phyloP scores from a whole-genome alignment of 202 grass and related monocot species.

The Brachypodium distachyon region DNA sequence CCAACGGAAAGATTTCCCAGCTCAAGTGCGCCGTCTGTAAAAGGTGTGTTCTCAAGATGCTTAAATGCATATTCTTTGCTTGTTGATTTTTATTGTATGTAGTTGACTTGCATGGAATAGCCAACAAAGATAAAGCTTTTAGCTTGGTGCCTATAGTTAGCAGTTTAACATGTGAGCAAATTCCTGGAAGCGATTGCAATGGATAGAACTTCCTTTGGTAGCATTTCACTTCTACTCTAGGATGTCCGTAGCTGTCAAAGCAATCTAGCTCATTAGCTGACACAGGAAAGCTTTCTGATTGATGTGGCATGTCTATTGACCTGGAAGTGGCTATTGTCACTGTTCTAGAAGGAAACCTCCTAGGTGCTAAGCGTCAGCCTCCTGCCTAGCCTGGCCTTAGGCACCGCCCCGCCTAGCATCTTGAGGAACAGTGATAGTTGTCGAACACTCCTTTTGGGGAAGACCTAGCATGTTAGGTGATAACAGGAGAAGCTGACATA shows the following conservation, averaged over 20 bases:
- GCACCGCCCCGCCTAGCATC: background rate
- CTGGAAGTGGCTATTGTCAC: background rate
- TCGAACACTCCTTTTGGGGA: background rate
- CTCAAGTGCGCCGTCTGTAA: constrained; percentile 64
- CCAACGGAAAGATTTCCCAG: constrained; percentile 54
- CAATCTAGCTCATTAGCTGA: background rate
- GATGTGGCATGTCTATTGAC: background rate
- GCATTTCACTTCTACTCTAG: background rate
- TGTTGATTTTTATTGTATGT: background rate
- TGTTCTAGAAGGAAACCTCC: background rate
- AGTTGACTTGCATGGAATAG: background rate
- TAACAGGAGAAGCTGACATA: background rate
- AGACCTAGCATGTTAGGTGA: background rate
- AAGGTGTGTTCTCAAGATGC: constrained; percentile 44
- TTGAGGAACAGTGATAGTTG: background rate
- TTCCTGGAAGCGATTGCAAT: background rate
- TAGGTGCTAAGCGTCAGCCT: background rate
- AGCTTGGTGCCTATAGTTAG: background rate
- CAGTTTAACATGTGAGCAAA: background rate
- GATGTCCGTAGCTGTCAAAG: background rate
- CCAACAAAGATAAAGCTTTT: background rate
- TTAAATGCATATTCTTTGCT: background rate
- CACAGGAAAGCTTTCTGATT: background rate
- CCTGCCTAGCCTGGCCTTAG: background rate
- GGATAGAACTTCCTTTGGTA: background rate